These are phyloP conservation scores for Tagetes erecta DNA, from an alignment of 129 eudicot genomes.

Conservation along the genomic window DNA sequence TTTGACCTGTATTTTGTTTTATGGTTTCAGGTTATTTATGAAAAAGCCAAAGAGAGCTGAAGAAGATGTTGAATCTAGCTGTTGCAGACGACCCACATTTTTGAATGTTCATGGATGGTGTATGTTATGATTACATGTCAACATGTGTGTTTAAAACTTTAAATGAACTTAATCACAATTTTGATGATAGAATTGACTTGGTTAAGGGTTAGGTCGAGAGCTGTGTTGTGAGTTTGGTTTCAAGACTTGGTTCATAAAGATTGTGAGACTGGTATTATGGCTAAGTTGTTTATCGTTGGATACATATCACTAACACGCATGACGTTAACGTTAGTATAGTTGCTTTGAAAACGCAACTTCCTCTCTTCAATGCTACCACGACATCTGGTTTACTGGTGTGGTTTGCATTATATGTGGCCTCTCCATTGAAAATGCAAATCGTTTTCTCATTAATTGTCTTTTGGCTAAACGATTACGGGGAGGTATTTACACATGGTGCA, in stretches of 20 bases:
- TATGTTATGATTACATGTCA: conserved; percentile 19
- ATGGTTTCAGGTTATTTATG: conserved; percentile 11
- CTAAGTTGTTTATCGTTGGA: not conserved
- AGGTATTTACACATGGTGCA: no score
- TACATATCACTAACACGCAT: not conserved
- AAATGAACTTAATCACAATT: conserved; percentile 19
- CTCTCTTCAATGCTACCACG: no score
- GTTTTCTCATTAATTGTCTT: no score
- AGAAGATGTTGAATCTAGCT: conserved; percentile 25
- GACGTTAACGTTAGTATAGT: no score
- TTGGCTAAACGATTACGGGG: no score
- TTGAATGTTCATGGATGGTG: not conserved
- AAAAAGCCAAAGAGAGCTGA: not conserved
- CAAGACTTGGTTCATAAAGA: not conserved
- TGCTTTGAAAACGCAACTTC: no score
- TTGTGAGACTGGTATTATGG: not conserved
- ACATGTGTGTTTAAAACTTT: not conserved
- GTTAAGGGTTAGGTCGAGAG: conserved; percentile 14
- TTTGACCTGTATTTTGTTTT: not conserved
- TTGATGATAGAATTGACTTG: conserved; percentile 21
- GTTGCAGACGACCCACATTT: conserved; percentile 19
- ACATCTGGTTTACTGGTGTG: no score
- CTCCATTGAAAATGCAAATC: no score
- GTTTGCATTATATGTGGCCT: no score
- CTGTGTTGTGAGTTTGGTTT: not conserved